These are phyloP conservation scores for Aspergillus quadricinctus DNA, from an alignment of 2,329 filamentous ascomycete genomes.

Conservation along the genomic window DNA sequence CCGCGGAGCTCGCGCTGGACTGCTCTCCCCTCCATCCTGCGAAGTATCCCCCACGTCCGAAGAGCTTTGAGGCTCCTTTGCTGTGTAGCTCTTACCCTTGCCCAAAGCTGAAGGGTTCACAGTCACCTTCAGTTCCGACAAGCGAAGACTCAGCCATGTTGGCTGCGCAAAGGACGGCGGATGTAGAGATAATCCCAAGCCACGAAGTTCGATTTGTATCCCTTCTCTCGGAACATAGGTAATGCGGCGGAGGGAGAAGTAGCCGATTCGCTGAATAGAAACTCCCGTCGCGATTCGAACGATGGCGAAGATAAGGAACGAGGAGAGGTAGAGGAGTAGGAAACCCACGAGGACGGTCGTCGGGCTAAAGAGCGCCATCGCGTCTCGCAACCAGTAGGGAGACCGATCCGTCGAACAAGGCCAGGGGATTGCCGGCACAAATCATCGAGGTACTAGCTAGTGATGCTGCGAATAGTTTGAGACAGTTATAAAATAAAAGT, in stretches of 20 bases:
- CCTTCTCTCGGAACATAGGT: slow-evolving; percentile 88
- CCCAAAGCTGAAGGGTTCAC: slow-evolving; percentile 66
- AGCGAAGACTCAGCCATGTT: slow-evolving; percentile 87
- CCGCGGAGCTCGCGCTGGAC: slow-evolving; percentile 31
- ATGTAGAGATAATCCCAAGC: slow-evolving; percentile 82
- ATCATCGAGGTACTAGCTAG: slow-evolving; percentile 16
- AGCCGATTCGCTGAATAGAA: slow-evolving; percentile 92
- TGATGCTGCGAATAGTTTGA: background rate
- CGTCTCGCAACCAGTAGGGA: slow-evolving; percentile 29
- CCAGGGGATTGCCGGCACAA: slow-evolving; percentile 10
- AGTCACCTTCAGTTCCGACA: slow-evolving; percentile 80
- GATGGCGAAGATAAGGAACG: slow-evolving; percentile 90
- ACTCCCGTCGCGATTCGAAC: slow-evolving; percentile 88
- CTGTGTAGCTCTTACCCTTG: slow-evolving; percentile 19
- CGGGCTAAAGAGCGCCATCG: slow-evolving; percentile 51
- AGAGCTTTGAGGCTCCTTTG: slow-evolving; percentile 19
- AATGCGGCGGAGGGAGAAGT: slow-evolving; percentile 84
- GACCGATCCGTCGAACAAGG: slow-evolving; percentile 24
- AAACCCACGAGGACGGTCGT: slow-evolving; percentile 83
- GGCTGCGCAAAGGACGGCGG: slow-evolving; percentile 94
- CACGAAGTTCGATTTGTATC: slow-evolving; percentile 81
- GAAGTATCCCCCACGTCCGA: slow-evolving; percentile 21
- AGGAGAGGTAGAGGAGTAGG: slow-evolving; percentile 81
- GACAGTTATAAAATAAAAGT: background rate
- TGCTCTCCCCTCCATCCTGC: slow-evolving; percentile 12